A percentile compares a stretch with the other conserved stretches of the same genome.
Evolutionary conservation across 208 protist species (phyloP).

Genomic region (Crithidia brevicula): DNA sequence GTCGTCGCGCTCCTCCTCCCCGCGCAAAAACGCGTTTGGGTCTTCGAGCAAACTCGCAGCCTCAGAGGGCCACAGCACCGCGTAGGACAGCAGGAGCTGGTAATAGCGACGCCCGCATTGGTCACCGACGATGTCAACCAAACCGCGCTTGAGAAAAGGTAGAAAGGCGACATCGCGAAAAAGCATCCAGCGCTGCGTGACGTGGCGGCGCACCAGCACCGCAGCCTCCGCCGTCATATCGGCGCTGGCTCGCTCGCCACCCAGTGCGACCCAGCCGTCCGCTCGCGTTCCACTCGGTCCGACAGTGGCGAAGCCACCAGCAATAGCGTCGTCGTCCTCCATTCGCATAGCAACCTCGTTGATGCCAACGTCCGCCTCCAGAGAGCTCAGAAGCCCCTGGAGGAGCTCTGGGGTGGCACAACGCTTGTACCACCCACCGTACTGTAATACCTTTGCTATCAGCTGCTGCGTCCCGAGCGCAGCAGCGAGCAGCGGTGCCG

Average conservation of each 20-base stretch:
- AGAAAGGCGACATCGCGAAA: conserved; percentile 28
- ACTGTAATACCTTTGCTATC: conserved; percentile 38
- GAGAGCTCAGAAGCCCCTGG: conserved; percentile 25
- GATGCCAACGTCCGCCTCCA: conserved; percentile 33
- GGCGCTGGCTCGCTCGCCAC: not conserved
- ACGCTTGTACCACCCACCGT: conserved; percentile 43
- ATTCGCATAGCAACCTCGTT: conserved; percentile 22
- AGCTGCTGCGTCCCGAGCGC: conserved; percentile 24
- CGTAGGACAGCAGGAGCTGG: conserved; percentile 44
- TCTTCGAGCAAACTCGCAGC: conserved; percentile 34
- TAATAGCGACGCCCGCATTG: conserved; percentile 35
- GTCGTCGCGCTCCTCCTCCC: conserved; percentile 67
- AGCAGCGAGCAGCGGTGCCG: not conserved
- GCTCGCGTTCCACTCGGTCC: conserved; percentile 4
- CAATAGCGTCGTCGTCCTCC: conserved; percentile 12
- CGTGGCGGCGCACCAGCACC: conserved; percentile 24
- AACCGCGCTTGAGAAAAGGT: conserved; percentile 17
- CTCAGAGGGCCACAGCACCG: conserved; percentile 27
- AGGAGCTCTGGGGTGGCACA: conserved; percentile 29
- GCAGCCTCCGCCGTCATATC: not conserved
- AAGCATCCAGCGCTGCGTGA: conserved; percentile 30
- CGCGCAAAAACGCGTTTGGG: conserved; percentile 49
- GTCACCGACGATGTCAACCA: conserved; percentile 28
- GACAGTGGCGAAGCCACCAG: not conserved
- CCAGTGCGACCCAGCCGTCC: conserved; percentile 2